Percentiles rank a stretch among this genome's conserved stretches.
These are phyloP conservation scores for Mortierella alpina DNA, from an alignment of 192 early-diverging fungal species.

Conservation along the genomic window DNA sequence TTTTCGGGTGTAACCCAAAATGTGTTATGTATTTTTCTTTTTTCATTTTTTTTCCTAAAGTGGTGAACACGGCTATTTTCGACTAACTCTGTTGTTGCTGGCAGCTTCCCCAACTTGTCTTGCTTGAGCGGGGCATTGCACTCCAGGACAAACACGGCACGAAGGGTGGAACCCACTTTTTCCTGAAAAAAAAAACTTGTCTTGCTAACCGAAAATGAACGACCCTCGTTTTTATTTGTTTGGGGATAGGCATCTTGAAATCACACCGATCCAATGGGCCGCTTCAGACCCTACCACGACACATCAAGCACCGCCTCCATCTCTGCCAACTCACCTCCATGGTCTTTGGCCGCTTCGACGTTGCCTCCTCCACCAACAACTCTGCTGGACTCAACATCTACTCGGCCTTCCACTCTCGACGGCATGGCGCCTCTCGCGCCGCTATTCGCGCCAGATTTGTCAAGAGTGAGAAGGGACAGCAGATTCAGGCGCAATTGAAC, in stretches of 20 bases:
- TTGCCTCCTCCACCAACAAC: constrained; percentile 47
- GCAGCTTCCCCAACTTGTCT: too few relatives aligned
- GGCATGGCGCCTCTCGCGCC: constrained; percentile 43
- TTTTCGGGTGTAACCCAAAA: constrained; percentile 17
- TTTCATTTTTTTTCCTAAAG: constrained; percentile 1
- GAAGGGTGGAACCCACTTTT: background rate
- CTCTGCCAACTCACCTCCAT: constrained; percentile 67
- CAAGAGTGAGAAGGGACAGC: constrained; percentile 30
- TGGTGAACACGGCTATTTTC: background rate
- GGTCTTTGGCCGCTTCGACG: constrained; percentile 66
- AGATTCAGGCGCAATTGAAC: constrained; percentile 20
- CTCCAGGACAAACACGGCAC: background rate
- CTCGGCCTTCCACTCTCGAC: constrained; percentile 53
- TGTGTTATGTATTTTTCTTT: constrained; percentile 2
- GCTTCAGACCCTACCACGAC: constrained; percentile 36
- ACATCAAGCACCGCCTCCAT: constrained; percentile 61
- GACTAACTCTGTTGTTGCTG: background rate
- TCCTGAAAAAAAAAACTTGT: constrained; percentile 5
- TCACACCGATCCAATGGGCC: constrained; percentile 51
- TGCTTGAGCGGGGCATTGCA: background rate
- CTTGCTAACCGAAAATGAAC: background rate
- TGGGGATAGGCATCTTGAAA: constrained; percentile 43
- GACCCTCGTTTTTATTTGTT: background rate
- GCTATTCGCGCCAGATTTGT: constrained; percentile 34
- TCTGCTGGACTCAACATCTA: constrained; percentile 48